These are phyloP conservation scores for Cryomyces minteri DNA, from an alignment of 495 filamentous ascomycete genomes.

Conservation along the genomic window DNA sequence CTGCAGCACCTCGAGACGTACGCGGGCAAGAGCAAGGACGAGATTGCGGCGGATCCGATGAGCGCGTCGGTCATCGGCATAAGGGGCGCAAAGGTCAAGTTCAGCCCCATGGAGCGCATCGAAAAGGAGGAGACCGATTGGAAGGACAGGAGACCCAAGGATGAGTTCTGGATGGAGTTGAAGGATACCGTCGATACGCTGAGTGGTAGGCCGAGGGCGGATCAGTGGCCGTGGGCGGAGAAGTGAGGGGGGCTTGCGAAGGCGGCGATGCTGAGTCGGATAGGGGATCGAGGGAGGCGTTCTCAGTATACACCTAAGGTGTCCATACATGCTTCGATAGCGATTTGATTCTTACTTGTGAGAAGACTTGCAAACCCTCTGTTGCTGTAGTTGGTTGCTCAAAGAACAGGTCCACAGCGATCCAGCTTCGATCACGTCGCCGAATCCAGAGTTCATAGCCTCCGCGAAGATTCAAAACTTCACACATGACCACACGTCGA, in stretches of 20 bases:
- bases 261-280: neutral
- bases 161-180: conserved; percentile 70
- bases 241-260: neutral
- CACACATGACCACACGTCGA: too few species aligned
- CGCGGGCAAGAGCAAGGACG: conserved; percentile 41
- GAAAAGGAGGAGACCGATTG: conserved; percentile 87
- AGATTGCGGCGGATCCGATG: conserved; percentile 48
- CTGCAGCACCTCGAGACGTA: conserved; percentile 76
- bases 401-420: too few species aligned
- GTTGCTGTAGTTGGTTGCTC: too few species aligned
- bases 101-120: conserved; percentile 56
- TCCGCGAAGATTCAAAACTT: too few species aligned
- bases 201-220: conserved; percentile 39
- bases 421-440: too few species aligned
- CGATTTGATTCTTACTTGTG: too few species aligned
- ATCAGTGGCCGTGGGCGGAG: neutral
- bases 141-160: conserved; percentile 66
- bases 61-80: conserved; percentile 78
- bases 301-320: neutral
- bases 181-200: conserved; percentile 72
- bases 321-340: too few species aligned
- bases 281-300: neutral
- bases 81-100: conserved; percentile 73
- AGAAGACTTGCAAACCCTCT: too few species aligned
- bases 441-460: too few species aligned